Percentiles rank a stretch among this genome's conserved stretches.
These are phyloP conservation scores for Ustilago cynodontis DNA, from an alignment of 1,284 basidiomycete species.

Conservation along the genomic window DNA sequence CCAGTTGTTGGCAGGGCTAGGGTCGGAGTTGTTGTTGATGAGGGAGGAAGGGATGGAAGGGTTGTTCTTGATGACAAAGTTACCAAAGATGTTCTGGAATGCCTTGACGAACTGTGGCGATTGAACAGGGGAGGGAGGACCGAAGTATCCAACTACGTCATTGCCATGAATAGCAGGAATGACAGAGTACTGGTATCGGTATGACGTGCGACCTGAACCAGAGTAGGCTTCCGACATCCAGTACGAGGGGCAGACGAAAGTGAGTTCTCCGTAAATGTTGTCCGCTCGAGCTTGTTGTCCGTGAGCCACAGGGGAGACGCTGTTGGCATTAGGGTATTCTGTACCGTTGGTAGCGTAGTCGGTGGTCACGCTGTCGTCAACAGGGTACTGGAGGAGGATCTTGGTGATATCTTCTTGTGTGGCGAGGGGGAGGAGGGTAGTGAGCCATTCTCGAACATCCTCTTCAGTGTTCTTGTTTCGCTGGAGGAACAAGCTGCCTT, in stretches of 20 bases:
- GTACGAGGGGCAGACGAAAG: slow-evolving; percentile 46
- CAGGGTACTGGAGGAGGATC: slow-evolving; percentile 27
- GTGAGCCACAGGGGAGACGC: slow-evolving; percentile 24
- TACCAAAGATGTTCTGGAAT: slow-evolving; percentile 37
- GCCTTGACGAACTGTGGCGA: slow-evolving; percentile 32
- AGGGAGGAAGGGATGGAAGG: slow-evolving; percentile 35
- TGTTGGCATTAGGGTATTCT: slow-evolving; percentile 26
- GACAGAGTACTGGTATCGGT: slow-evolving; percentile 44
- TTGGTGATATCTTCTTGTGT: slow-evolving; percentile 23
- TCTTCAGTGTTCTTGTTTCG: slow-evolving; percentile 24
- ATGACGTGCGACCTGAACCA: slow-evolving; percentile 28
- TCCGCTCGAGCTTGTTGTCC: slow-evolving; percentile 37
- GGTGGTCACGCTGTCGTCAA: slow-evolving; percentile 17
- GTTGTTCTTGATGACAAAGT: slow-evolving; percentile 35
- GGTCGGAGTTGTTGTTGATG: slow-evolving; percentile 7
- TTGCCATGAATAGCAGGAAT: slow-evolving; percentile 36
- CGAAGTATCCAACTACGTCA: slow-evolving; percentile 37
- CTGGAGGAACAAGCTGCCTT: slow-evolving; percentile 25
- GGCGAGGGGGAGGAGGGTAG: slow-evolving; percentile 19
- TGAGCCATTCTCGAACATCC: slow-evolving; percentile 23
- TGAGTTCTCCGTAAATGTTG: slow-evolving; percentile 45
- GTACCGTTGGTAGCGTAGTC: slow-evolving; percentile 32
- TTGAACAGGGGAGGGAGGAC: slow-evolving; percentile 18
- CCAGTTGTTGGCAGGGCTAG: slow-evolving; percentile 30
- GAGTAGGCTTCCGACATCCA: slow-evolving; percentile 46